Evolutionary conservation across 83 land plant genomes (phyloP), one percentile per base, ranked within the genome.

Genomic region (Picea abies): DNA sequence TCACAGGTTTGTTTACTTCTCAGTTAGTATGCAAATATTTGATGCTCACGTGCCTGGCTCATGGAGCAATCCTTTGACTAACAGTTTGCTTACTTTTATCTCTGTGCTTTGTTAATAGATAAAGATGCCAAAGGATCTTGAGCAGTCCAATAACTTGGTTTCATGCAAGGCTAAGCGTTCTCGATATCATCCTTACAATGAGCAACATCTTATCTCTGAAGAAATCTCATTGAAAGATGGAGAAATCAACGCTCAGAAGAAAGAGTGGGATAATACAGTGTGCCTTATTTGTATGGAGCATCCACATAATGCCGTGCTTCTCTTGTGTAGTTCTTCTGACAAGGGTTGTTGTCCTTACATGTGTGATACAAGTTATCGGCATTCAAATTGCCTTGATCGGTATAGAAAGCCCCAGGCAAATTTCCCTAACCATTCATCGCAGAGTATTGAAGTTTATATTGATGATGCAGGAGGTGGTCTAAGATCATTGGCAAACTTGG

Each of bases 271-370:
- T 85, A 92, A 91, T 20, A 86, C 85, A 7, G 82, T 84, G 4
- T 94, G 97, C 84, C 92, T 93, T 5, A 94, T 94, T 80, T 94
- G 97, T 85, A 91, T 94, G 95, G 97, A 94, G 73, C 87, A 86
- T 68, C 97, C 97, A 23, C 97, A 94, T 73, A 94, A 94, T 91
- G 97, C 97, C 63, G 95, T 94, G 70, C 92, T 94, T 26, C 91
- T 94, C 56, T 63, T 91, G 15, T 94, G 97, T 85, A 86, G 90
- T 72, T 92, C 97, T 3, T 80, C 85, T 83, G 91, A 89, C n/a
- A 91, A 93, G 60, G 97, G 97, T 15, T 94, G 97, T 82, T 84
- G 90, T 52, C 85, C 95, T 32, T 94, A 91, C 82, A 94, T 94
- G 44, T 94, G 97, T 66, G 92, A 94, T 80, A 92, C 97, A 73